Evolutionary conservation across 306 rosid genomes (phyloP).

Genomic region (Heteromeles arbutifolia): DNA sequence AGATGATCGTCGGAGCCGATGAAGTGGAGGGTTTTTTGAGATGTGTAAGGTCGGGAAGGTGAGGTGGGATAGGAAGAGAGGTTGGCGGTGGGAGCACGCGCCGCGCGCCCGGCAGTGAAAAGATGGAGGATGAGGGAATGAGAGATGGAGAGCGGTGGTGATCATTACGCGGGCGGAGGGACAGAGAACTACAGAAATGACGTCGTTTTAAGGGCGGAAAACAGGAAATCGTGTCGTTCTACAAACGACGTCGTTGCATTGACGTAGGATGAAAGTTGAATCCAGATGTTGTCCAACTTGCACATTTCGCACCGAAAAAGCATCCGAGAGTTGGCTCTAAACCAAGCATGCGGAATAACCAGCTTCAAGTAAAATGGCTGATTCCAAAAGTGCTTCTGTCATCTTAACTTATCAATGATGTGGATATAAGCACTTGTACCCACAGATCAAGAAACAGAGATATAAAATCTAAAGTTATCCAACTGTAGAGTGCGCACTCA

Average conservation of each 20-base stretch:
- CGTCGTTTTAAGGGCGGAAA: background rate
- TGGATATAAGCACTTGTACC: background rate
- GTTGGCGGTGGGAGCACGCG: conserved; percentile 6
- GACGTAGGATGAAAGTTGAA: background rate
- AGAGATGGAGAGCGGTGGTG: background rate
- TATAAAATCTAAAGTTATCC: no score
- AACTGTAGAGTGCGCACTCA: background rate
- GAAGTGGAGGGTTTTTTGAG: background rate
- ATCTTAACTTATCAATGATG: background rate
- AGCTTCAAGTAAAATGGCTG: background rate
- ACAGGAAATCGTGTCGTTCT: background rate
- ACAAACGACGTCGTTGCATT: background rate
- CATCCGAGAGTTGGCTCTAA: no score
- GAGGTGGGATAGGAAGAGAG: conserved; percentile 7
- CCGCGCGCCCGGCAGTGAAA: conserved; percentile 10
- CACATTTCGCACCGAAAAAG: background rate
- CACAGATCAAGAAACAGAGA: background rate
- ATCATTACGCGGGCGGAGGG: background rate
- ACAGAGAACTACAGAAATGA: background rate
- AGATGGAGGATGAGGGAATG: background rate
- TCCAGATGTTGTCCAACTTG: background rate
- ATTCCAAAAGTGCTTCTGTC: background rate
- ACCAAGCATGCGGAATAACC: background rate
- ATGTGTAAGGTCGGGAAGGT: background rate
- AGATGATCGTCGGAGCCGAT: conserved; percentile 11